Evolutionary conservation across 768 basidiomycete species (phyloP), one percentile per base, ranked within the genome.

Genomic region (Suillus sp.): DNA sequence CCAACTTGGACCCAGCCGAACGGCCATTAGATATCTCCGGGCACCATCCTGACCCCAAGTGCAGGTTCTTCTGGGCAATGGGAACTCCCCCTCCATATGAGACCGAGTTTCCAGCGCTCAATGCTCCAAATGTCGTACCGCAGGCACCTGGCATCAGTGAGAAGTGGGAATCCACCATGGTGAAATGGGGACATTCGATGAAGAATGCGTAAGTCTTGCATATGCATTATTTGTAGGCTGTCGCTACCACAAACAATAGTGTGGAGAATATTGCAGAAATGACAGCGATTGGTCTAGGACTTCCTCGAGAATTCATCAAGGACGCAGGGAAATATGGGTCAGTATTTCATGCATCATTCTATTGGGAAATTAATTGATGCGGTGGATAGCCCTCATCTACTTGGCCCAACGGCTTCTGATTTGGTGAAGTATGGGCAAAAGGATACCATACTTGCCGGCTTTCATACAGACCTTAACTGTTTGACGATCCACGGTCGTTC

Each of bases 351-450:
- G 20, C 20, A 20, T 27, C 53, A 25, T 38, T 61, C 35, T 40
- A 53, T n/a, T 51, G 62, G 42, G 48, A 13, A 11, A n/a, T 54
- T 43, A 16, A 34, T 35, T 14, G 30, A 55, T 35, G 32, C 6
- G 20, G 13, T 59, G 4, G 48, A 50, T 73, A 88, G 92, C 7
- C 89, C 93, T 8, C 96, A 99, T 74, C 74, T 97, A 27, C 85
- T 99, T 25, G 96, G 94, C 0, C 96, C 96, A 14, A 99, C 96
- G 0, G 93, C 96, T 2, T 97, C 96, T 5, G 91, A 98, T 74
- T 82, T 99, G 22, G 74, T 78, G 20, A 93, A 90, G 70, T 96
- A 92, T 69, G 87, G 91, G 25, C 71, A 83, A 70, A 85, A 86
- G 66, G 86, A 92, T 68, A 93, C 91, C 22, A 96, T 96, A 65